Conservation (phyloP, 352 stramenopile genomes). For the Globisporangium polare region DNA sequence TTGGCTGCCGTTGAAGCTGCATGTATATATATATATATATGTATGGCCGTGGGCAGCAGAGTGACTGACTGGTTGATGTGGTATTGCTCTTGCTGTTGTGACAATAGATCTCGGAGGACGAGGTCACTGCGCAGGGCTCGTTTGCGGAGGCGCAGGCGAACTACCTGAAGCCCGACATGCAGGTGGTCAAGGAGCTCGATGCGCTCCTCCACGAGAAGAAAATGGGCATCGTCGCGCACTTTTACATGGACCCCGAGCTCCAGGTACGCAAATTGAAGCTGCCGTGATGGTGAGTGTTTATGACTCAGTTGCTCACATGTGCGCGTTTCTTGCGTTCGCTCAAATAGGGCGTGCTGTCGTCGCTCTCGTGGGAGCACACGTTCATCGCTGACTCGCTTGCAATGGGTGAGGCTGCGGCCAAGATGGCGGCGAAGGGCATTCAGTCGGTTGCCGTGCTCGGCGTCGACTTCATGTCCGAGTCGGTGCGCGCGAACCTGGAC, state of each 20-base stretch:
- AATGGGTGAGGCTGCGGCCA: slow-evolving; percentile 96
- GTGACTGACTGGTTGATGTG: not conserved
- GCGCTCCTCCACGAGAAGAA: slow-evolving; percentile 88
- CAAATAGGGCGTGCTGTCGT: slow-evolving; percentile 63
- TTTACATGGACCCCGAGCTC: slow-evolving; percentile 98
- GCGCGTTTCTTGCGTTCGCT: not conserved
- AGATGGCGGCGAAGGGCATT: slow-evolving; percentile 91
- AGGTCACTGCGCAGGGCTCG: slow-evolving; percentile 74
- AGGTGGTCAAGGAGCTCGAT: slow-evolving; percentile 86
- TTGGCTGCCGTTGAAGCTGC: too few relatives aligned
- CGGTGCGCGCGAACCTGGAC: slow-evolving; percentile 91
- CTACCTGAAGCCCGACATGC: slow-evolving; percentile 80
- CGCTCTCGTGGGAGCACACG: slow-evolving; percentile 87
- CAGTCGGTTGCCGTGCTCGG: slow-evolving; percentile 92
- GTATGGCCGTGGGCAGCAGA: too few relatives aligned
- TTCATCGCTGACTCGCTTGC: slow-evolving; percentile 95
- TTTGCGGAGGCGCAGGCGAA: slow-evolving; percentile 88
- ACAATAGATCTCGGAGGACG: slow-evolving; percentile 64
- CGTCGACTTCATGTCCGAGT: slow-evolving; percentile 98
- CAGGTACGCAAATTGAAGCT: slow-evolving; percentile 62
- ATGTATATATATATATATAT: too few relatives aligned
- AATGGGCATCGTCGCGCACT: slow-evolving; percentile 96
- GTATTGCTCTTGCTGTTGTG: not conserved
- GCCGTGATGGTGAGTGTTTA: not conserved
- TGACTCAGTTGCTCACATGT: not conserved